Conservation (phyloP, 352 stramenopile species). For the Phytophthora palmivora region DNA sequence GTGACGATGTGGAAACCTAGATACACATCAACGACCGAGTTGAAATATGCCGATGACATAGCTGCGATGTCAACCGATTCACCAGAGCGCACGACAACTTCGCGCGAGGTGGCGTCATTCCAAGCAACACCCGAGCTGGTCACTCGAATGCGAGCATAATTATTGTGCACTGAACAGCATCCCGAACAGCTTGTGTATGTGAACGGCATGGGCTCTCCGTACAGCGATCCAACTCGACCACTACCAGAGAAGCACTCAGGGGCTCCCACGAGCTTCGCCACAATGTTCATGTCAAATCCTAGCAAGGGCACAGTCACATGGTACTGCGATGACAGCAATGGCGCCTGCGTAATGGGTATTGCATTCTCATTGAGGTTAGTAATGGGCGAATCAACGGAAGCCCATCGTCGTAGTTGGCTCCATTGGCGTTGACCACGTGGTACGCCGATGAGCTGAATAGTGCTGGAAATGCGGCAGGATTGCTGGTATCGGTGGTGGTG, state of each 20-base stretch:
- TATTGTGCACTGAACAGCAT: slow-evolving; percentile 70
- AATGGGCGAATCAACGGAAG: slow-evolving; percentile 42
- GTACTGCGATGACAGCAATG: slow-evolving; percentile 47
- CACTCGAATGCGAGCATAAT: slow-evolving; percentile 56
- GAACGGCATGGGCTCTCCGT: slow-evolving; percentile 53
- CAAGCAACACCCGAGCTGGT: slow-evolving; percentile 38
- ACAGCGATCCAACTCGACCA: slow-evolving; percentile 59
- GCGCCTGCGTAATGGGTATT: slow-evolving; percentile 42
- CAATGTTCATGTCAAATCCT: slow-evolving; percentile 63
- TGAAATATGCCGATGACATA: slow-evolving; percentile 60
- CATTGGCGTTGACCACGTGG: slow-evolving; percentile 53
- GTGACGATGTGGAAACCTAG: slow-evolving; percentile 78
- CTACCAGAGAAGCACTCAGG: slow-evolving; percentile 63
- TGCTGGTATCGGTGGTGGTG: slow-evolving; percentile 10
- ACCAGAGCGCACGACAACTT: slow-evolving; percentile 51
- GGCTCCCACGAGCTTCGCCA: slow-evolving; percentile 75
- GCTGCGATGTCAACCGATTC: slow-evolving; percentile 59
- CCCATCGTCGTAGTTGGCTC: slow-evolving; percentile 35
- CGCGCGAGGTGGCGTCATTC: slow-evolving; percentile 42
- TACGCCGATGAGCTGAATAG: slow-evolving; percentile 38
- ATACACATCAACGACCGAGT: slow-evolving; percentile 69
- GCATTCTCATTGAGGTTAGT: slow-evolving; percentile 32
- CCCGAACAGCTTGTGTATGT: slow-evolving; percentile 68
- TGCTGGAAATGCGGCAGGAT: not conserved
- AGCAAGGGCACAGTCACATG: slow-evolving; percentile 43